A percentile compares a stretch with the other conserved stretches of the same genome.
phyloP scores from a whole-genome alignment of 2,329 filamentous ascomycete genomes.

The Plenodomus lindquistii region DNA sequence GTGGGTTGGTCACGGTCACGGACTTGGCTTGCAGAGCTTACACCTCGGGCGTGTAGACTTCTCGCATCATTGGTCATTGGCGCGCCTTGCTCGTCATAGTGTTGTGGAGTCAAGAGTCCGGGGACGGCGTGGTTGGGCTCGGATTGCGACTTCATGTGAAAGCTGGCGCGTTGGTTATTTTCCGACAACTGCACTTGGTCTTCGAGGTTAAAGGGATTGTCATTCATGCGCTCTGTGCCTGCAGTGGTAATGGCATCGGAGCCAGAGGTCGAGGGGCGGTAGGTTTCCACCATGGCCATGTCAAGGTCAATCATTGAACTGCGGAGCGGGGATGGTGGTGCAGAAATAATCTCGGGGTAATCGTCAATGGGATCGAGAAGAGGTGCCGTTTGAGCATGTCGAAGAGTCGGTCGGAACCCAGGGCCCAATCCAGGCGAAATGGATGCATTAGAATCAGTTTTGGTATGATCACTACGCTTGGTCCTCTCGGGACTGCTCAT shows the following conservation, averaged over 20 bases:
- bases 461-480: slow-evolving; percentile 15
- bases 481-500: slow-evolving; percentile 28
- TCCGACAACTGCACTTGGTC: slow-evolving; percentile 47
- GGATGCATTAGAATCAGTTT: slow-evolving; percentile 10
- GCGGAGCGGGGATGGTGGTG: slow-evolving; percentile 40
- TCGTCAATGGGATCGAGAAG: slow-evolving; percentile 44
- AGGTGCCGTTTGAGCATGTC: slow-evolving; percentile 49
- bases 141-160: slow-evolving; percentile 47
- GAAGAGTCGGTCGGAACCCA: slow-evolving; percentile 46
- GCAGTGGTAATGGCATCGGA: slow-evolving; percentile 43
- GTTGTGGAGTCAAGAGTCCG: slow-evolving; percentile 42
- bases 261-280: slow-evolving; percentile 50
- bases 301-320: slow-evolving; percentile 52
- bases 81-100: slow-evolving; percentile 41
- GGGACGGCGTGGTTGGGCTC: slow-evolving; percentile 45
- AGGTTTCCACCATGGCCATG: slow-evolving; percentile 46
- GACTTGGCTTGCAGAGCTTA: slow-evolving; percentile 42
- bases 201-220: slow-evolving; percentile 56
- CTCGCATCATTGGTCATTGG: slow-evolving; percentile 33
- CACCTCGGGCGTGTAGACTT: slow-evolving; percentile 38
- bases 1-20: slow-evolving; percentile 27
- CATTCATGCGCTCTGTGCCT: slow-evolving; percentile 46
- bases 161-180: slow-evolving; percentile 44
- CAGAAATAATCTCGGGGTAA: slow-evolving; percentile 41
- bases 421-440: slow-evolving; percentile 38